phyloP scores from a whole-genome alignment of 2,329 filamentous ascomycete genomes.

The Teratosphaeria epicoccoides region DNA sequence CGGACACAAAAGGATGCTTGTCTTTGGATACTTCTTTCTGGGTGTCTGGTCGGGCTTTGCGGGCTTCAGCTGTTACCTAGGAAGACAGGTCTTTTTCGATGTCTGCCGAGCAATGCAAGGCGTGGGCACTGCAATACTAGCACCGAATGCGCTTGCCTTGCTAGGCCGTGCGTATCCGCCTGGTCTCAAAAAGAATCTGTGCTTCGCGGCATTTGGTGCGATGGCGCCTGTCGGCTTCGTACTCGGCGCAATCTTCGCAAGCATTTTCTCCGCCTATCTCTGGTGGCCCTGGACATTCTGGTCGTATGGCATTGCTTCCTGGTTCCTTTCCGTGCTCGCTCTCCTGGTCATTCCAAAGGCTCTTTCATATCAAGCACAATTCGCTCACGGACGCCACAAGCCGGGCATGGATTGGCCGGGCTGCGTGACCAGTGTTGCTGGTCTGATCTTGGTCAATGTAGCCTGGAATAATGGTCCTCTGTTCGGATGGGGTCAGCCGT shows the following conservation, averaged over 20 bases:
- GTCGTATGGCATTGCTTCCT: constrained; percentile 20
- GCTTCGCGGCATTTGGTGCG: constrained; percentile 29
- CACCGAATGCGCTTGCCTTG: constrained; percentile 30
- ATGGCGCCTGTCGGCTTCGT: constrained; percentile 28
- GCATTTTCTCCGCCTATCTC: constrained; percentile 23
- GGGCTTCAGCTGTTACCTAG: constrained; percentile 28
- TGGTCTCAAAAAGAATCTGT: constrained; percentile 29
- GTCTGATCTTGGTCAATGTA: constrained; percentile 24
- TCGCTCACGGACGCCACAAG: constrained; percentile 5
- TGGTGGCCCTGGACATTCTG: constrained; percentile 29
- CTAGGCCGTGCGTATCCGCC: constrained; percentile 26
- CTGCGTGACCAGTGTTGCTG: constrained; percentile 19
- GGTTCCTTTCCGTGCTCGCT: constrained; percentile 13
- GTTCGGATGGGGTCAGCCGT: constrained; percentile 21
- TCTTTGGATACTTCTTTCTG: constrained; percentile 30
- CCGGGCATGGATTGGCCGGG: constrained; percentile 18
- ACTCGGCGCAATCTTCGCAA: constrained; percentile 24
- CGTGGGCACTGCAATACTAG: constrained; percentile 27
- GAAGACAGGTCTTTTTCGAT: constrained; percentile 23
- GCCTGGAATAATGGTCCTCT: constrained; percentile 26
- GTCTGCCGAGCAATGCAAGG: constrained; percentile 32
- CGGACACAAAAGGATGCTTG: constrained; percentile 32
- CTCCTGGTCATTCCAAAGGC: constrained; percentile 19
- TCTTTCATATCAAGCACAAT: constrained; percentile 11
- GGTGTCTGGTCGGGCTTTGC: constrained; percentile 32